Base-by-base conservation (phyloP, 2,329 filamentous ascomycete species). In the Rhytidhysteron rufulum region DNA sequence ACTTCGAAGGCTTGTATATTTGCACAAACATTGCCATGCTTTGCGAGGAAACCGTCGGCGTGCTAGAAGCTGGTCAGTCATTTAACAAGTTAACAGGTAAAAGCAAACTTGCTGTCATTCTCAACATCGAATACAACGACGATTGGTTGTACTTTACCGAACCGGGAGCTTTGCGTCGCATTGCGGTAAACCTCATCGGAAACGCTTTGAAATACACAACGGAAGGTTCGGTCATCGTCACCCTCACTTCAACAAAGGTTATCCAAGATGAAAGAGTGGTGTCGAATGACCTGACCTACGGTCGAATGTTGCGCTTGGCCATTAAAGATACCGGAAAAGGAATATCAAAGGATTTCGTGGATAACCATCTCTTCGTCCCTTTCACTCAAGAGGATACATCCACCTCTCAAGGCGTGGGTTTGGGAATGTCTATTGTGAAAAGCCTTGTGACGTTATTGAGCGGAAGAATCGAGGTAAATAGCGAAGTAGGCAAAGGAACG, bases 361-460 rank as follows among this genome's bases (percentile, higher is more conserved):
- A 49, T 9, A 46, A 58, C 29, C 47, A 54, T n/a, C 41, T 65
- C 1, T 66, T 54, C 40, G 47, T 51, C 7, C 58, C 62, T 1
- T 66, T 64, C 43, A 53, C 48, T 18, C 63, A 66, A 40, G 62
- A 60, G 34, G 51, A 65, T 34, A 46, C 54, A 2, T 15, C 10
- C 0, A 49, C 60, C 17, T 44, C 59, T 7, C 41, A 53, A 9
- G 63, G 63, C 7, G 63, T 61, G 6, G 62, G 63, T 1, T 49
- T 66, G 5, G 63, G 63, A 6, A 48, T 66, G 11, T 54, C 47
- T 19, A 63, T 66, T 31, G 60, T 64, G 18, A 54, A 56, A 20
- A 47, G 55, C 9, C 47, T 66, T 7, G 54, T 57, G 3, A 45
- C 54, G 8, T 43, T 51, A 8, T 41, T 63, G 8, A 43, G 42